Evolutionary conservation across 2,329 filamentous ascomycete species (phyloP).

Genomic region (Epichloe glyceriae): DNA sequence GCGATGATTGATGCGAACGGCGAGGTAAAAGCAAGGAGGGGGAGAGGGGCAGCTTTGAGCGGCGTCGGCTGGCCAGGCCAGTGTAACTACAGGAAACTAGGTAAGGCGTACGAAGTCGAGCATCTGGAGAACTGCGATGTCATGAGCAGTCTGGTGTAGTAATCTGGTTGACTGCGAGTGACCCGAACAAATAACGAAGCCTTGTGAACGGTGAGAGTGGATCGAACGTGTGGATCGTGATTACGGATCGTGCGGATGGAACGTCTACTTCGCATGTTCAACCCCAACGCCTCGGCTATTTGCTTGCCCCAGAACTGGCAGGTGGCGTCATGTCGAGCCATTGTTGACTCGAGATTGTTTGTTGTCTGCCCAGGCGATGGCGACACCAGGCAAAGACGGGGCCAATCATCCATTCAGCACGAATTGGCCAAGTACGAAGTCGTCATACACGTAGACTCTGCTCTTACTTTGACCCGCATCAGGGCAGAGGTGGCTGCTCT

Average conservation of each 20-base stretch:
- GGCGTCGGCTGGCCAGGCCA: constrained; percentile 14
- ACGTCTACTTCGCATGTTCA: too few relatives aligned
- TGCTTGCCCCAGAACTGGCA: background rate
- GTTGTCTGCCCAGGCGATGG: background rate
- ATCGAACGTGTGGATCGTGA: too few relatives aligned
- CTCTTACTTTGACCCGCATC: background rate
- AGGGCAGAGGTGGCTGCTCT: too few relatives aligned
- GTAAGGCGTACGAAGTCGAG: background rate
- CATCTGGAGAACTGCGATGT: background rate
- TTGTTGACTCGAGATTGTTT: background rate
- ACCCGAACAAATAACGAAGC: too few relatives aligned
- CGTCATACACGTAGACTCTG: too few relatives aligned
- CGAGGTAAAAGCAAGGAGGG: constrained; percentile 30
- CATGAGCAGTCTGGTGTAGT: too few relatives aligned
- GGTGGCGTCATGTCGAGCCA: background rate
- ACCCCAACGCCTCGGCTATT: background rate
- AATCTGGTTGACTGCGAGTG: background rate
- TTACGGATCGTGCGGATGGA: too few relatives aligned
- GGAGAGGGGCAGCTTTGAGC: constrained; percentile 15
- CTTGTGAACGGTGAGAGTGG: too few relatives aligned
- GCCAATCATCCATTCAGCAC: too few relatives aligned
- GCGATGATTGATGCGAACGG: constrained; percentile 46
- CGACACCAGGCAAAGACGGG: too few relatives aligned
- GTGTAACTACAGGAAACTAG: constrained; percentile 6
- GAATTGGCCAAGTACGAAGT: too few relatives aligned